Conservation (phyloP, 805 yeast genomes). For the Brettanomyces nanus region DNA sequence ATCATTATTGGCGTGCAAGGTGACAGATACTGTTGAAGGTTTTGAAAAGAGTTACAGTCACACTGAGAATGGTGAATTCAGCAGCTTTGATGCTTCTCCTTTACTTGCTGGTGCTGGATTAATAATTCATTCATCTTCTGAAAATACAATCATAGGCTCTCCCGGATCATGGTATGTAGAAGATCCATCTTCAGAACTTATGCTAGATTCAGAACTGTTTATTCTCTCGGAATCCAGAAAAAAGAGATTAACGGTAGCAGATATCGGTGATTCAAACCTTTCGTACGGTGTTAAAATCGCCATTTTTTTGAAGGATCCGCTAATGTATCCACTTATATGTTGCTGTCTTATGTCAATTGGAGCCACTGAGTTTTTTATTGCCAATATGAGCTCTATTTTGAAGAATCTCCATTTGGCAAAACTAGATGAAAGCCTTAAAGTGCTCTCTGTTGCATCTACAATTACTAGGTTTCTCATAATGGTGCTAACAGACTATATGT, state of each 20-base stretch:
- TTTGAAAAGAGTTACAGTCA: slow-evolving; percentile 21
- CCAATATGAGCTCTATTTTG: slow-evolving; percentile 58
- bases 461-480: slow-evolving; percentile 61
- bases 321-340: slow-evolving; percentile 56
- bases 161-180: slow-evolving; percentile 24
- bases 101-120: slow-evolving; percentile 25
- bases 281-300: slow-evolving; percentile 11
- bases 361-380: slow-evolving; percentile 78
- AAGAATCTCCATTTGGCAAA: slow-evolving; percentile 11
- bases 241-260: slow-evolving; percentile 4
- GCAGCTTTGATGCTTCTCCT: slow-evolving; percentile 26
- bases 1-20: slow-evolving; percentile 21
- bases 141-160: slow-evolving; percentile 18
- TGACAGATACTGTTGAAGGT: slow-evolving; percentile 20
- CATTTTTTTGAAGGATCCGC: slow-evolving; percentile 38
- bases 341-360: slow-evolving; percentile 68
- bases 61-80: slow-evolving; percentile 17
- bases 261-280: background rate
- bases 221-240: slow-evolving; percentile 16
- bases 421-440: slow-evolving; percentile 18
- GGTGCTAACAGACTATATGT: slow-evolving; percentile 53
- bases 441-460: slow-evolving; percentile 57
- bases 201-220: slow-evolving; percentile 22
- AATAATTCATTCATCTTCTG: slow-evolving; percentile 21
- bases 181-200: slow-evolving; percentile 15